These are phyloP conservation scores for Phytomonas sp. DNA, from an alignment of 208 protist genomes.

Conservation along the genomic window DNA sequence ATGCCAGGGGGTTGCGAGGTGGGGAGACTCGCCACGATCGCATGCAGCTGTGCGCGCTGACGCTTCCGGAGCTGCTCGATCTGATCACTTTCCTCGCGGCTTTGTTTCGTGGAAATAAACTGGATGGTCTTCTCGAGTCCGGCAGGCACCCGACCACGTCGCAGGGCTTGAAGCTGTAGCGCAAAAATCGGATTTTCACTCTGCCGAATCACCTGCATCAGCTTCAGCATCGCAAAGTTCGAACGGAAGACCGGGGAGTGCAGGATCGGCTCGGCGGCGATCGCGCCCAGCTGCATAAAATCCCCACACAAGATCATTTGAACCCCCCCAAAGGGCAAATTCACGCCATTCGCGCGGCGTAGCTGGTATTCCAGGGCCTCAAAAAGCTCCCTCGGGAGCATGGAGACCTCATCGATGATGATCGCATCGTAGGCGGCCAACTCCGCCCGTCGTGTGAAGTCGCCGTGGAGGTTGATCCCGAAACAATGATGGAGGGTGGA, in stretches of 20 bases:
- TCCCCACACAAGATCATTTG: constrained; percentile 91
- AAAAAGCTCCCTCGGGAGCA: constrained; percentile 79
- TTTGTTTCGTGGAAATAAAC: constrained; percentile 26
- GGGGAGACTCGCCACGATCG: background rate
- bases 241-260: constrained; percentile 60
- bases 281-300: constrained; percentile 87
- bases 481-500: constrained; percentile 86
- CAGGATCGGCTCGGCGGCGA: constrained; percentile 48
- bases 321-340: constrained; percentile 86
- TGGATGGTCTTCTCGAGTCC: constrained; percentile 54
- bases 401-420: constrained; percentile 91
- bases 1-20: background rate
- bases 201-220: constrained; percentile 60
- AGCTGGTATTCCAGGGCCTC: constrained; percentile 72
- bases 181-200: constrained; percentile 34
- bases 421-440: constrained; percentile 78
- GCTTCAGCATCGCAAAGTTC: constrained; percentile 77
- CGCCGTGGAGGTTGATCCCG: constrained; percentile 68
- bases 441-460: constrained; percentile 59
- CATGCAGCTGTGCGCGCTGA: constrained; percentile 24
- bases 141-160: constrained; percentile 55
- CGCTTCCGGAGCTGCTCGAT: constrained; percentile 10
- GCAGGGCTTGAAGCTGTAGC: constrained; percentile 59
- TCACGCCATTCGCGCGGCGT: constrained; percentile 60
- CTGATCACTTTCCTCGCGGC: constrained; percentile 15